Evolutionary conservation across 1,284 basidiomycete genomes (phyloP).

Genomic region (Ganoderma multipileum): DNA sequence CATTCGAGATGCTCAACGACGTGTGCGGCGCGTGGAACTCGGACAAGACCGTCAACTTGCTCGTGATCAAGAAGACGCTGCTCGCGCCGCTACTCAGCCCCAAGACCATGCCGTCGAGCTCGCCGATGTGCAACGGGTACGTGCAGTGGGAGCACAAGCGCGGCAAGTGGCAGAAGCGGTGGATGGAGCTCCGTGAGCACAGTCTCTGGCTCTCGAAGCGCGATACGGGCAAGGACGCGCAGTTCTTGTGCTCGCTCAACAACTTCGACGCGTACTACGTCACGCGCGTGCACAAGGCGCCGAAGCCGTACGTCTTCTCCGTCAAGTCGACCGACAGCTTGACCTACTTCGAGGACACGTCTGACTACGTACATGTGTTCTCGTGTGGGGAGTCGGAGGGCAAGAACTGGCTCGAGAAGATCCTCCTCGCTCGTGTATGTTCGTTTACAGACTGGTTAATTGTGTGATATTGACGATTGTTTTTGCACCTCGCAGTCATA

Average conservation of each 20-base stretch:
- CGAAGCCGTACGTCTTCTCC: slow-evolving; percentile 82
- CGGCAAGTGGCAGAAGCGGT: slow-evolving; percentile 93
- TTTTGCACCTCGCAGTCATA: slow-evolving; percentile 61
- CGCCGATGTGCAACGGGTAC: slow-evolving; percentile 75
- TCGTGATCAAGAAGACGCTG: slow-evolving; percentile 78
- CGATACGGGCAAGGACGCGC: slow-evolving; percentile 88
- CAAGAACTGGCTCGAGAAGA: slow-evolving; percentile 71
- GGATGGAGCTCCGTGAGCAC: slow-evolving; percentile 85
- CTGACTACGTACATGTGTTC: slow-evolving; percentile 87
- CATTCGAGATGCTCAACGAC: slow-evolving; percentile 79
- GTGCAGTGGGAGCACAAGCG: slow-evolving; percentile 88
- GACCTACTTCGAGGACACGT: slow-evolving; percentile 82
- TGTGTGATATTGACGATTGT: slow-evolving; percentile 21
- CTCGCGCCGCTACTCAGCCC: slow-evolving; percentile 60
- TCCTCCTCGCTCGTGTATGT: slow-evolving; percentile 79
- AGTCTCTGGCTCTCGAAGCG: slow-evolving; percentile 86
- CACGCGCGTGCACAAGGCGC: slow-evolving; percentile 74
- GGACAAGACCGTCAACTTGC: slow-evolving; percentile 76
- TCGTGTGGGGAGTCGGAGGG: slow-evolving; percentile 77
- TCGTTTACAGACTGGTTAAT: neutral
- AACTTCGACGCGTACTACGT: slow-evolving; percentile 87
- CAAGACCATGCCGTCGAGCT: slow-evolving; percentile 73
- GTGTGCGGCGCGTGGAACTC: slow-evolving; percentile 86
- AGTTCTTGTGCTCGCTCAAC: slow-evolving; percentile 79
- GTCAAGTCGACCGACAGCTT: slow-evolving; percentile 89